Evolutionary conservation across 345 rosid genomes (phyloP), one percentile per base, ranked within the genome.

Genomic region (Melastoma malabathricum): DNA sequence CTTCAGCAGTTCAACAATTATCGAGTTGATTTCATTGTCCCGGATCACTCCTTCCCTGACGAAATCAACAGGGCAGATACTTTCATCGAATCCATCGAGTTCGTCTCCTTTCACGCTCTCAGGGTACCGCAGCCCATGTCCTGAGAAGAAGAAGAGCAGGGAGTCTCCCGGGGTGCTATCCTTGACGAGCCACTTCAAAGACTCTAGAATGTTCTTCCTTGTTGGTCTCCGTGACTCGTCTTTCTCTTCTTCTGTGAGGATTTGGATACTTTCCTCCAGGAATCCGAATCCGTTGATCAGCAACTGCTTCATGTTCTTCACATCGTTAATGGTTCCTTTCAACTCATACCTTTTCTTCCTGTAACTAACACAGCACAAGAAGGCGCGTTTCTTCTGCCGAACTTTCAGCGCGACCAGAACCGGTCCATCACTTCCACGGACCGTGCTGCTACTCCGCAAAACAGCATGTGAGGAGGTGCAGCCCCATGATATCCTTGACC

Each of bases 11-110:
- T 59, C 34, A 6, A 82, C 85, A 7, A 82, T 70, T 54, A 57
- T 38, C 4, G 68, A 15, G 51, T 82, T 72, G 3, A 82, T 75
- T 6, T 78, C 61, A 18, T 74, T 68, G 34, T 76, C 85, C 0
- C 62, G n/a, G 34, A 82, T 78, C 75, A 71, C 48, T 3, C 89
- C 89, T 4, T 63, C 50, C 59, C 65, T 39, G 45, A 16, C 10
- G 15, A 74, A 82, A 68, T 82, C 84, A 25, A 65, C 66, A 0
- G 85, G 89, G 43, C 80, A 78, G 23, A 82, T 76, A 1, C 72
- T 68, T 65, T 82, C 81, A 47, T 76, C 75, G 39, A 70, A 76
- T 41, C 89, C 85, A 52, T 82, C 89, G 18, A 22, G 43, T 60
- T 82, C 83, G 29, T 82, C 89, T 0, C 41, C 48, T 2, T 62